Base-by-base conservation (phyloP, 306 rosid species). In the Malus fusca region DNA sequence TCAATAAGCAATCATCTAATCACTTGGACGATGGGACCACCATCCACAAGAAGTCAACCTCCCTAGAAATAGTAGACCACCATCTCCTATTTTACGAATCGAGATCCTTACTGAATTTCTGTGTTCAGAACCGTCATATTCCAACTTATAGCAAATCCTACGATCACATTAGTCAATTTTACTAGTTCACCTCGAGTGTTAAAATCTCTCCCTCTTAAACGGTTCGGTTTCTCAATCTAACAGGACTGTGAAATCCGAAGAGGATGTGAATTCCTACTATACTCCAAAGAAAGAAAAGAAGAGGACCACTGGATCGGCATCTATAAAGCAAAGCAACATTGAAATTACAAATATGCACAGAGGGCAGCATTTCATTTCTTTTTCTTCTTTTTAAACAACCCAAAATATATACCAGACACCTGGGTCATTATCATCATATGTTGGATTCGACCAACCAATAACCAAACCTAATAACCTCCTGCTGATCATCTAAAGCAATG, bases 301-400 rank as follows among this genome's bases (percentile, higher is more conserved):
- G 21, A 56, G 26, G 28, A 61, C 40, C 37, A 5, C 37, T 33
- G 37, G 8, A 33, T 33, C 42, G 1, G 44, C 31, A 75, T 68
- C 12, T 17, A 31, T 14, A 22, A 14, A 46, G 66, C 40, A 22
- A 6, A 6, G 40, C 40, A 35, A 35, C 8, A 72, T 48, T 18
- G n/a, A 46, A 31, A 69, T n/a, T 53, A 46, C 53, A 73, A 11
- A 14, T 26, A 63, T 75, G 77, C 63, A 80, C 35, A 70, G 35
- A 74, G 43, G 55, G 58, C 21, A 58, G 22, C 31, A 71, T 21
- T 71, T 63, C 52, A 52, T 37, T 65, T 31, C 46, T 1, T 51
- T 14, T 22, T 22, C 19, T 18, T 35, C 9, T 30, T 8, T 14
- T 3, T 1, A 13, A 15, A 14, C 40, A 33, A 65, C 23, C 48